Conservation (phyloP, 164 flowering plant species). For the Nymphaea thermarum region DNA sequence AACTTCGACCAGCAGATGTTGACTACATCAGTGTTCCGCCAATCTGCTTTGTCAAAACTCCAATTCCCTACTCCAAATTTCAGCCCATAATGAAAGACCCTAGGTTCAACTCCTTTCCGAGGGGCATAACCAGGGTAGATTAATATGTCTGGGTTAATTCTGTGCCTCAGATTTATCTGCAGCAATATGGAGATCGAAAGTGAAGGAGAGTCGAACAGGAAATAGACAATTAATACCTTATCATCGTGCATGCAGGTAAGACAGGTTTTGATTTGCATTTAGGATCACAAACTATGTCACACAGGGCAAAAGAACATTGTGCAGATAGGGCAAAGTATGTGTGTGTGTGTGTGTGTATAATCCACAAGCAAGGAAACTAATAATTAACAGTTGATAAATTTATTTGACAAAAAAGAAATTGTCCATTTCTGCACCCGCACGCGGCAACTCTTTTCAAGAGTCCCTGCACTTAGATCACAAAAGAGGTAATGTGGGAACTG, state of each 20-base stretch:
- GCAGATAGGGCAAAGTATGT: no score
- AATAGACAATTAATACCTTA: no score
- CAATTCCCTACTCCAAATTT: conserved; percentile 73
- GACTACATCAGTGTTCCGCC: conserved; percentile 67
- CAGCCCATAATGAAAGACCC: conserved; percentile 91
- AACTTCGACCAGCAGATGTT: conserved; percentile 89
- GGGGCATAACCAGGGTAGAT: conserved; percentile 94
- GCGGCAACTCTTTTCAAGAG: no score
- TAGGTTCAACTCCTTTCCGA: conserved; percentile 52
- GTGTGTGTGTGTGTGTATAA: no score
- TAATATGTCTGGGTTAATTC: conserved; percentile 49
- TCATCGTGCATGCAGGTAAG: neutral
- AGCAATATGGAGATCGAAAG: conserved; percentile 1
- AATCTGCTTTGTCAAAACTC: conserved; percentile 95
- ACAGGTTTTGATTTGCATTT: neutral
- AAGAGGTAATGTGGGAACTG: no score
- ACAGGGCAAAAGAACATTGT: no score
- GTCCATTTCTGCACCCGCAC: no score
- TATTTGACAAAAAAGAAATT: no score
- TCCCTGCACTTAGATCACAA: no score
- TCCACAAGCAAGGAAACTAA: no score
- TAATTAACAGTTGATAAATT: no score
- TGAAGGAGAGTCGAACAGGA: neutral
- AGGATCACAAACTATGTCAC: no score
- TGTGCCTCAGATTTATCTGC: conserved; percentile 80